Evolutionary conservation across 1,139 yeast genomes (phyloP), one percentile per base, ranked within the genome.

Genomic region (Suhomyces ambrosiae): DNA sequence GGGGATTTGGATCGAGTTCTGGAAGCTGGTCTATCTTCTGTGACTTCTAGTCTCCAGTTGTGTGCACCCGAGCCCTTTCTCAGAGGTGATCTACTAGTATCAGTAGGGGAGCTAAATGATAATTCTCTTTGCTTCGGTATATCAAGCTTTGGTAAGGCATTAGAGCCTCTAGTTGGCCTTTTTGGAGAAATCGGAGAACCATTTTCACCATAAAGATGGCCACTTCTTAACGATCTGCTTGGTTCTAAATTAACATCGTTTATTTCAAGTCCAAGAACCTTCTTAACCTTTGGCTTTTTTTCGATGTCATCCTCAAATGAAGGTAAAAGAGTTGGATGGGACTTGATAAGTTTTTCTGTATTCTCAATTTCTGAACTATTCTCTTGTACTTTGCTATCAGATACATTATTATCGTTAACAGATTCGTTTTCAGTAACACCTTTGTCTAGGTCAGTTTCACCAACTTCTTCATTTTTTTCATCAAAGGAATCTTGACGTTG

Each of bases 1-100:
- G 76, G 76, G 1, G 75, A 69, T 44, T 65, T 67, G 2, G 74
- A 68, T 35, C 76, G 48, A 1, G 75, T 71, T 34, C 75, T 44
- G 13, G 54, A 49, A 1, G 75, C 71, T 2, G 74, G 74, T 12
- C 52, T 53, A 33, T 62, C 71, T 8, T 33, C 35, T 15, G 26
- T 26, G 7, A 26, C 28, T 5, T 40, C 45, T 16, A 37, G 27
- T 22, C 33, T 29, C 43, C 43, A 40, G 11, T 28, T 38, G 3
- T 34, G 36, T 8, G 40, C 34, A 11, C 43, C 47, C 6, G 42
- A 35, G 3, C 35, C 28, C 14, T 33, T 37, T 19, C 42, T 23
- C 32, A 40, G 24, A n/a, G 44, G 32, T 11, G 35, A 27, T 17
- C 25, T 30, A 12, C 19, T 14, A 6, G 33, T 13, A 3, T 32